Conservation (phyloP, 225 moss, liverwort and hornwort genomes). For the Sphagnum tenellum region DNA sequence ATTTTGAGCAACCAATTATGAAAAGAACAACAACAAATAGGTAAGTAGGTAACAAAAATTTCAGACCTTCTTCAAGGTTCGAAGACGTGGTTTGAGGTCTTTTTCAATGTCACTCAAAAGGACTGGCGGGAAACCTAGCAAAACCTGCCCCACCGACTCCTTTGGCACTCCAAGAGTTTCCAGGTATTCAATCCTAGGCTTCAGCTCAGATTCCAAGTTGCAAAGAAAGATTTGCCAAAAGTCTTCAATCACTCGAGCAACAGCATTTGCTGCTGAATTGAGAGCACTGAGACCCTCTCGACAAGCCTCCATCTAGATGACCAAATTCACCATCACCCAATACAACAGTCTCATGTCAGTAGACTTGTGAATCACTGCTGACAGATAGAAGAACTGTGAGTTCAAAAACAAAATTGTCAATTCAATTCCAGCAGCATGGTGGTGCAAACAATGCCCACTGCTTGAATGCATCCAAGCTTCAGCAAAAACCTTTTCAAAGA, state of each 20-base stretch:
- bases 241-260: conserved; percentile 55
- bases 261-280: conserved; percentile 24
- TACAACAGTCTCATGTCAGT: too few species aligned
- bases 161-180: conserved; percentile 51
- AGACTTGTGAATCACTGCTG: too few species aligned
- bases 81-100: conserved; percentile 51
- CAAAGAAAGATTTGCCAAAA: conserved; percentile 69
- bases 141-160: conserved; percentile 42
- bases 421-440: too few species aligned
- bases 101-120: conserved; percentile 48
- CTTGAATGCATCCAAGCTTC: not conserved
- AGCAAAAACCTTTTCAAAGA: conserved; percentile 67
- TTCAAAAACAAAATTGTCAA: too few species aligned
- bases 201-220: conserved; percentile 58
- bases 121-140: conserved; percentile 69
- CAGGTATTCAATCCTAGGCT: conserved; percentile 44
- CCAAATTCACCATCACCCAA: not conserved
- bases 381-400: too few species aligned
- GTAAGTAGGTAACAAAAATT: not conserved
- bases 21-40: not conserved
- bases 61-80: conserved; percentile 63
- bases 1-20: too few species aligned
- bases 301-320: conserved; percentile 44
- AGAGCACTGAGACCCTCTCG: conserved; percentile 53
- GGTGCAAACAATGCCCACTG: not conserved